Conservation (phyloP, 345 rosid genomes). For the Syzygium jambos region DNA sequence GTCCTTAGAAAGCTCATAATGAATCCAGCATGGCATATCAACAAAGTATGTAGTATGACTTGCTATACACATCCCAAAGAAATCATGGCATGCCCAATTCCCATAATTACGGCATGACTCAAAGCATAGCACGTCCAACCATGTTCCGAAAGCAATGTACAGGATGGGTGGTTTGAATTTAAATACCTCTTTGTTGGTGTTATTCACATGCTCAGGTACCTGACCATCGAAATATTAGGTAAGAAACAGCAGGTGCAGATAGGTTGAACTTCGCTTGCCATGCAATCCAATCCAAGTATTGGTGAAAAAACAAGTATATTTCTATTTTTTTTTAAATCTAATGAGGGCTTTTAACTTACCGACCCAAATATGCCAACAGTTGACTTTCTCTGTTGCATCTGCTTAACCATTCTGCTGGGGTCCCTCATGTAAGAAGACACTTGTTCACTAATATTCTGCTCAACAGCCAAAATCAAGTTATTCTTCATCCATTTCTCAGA, state of each 20-base stretch:
- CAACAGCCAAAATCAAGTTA: conserved; percentile 3
- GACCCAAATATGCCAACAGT: conserved; percentile 57
- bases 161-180: not conserved
- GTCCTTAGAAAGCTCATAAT: not conserved
- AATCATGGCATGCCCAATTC: not conserved
- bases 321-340: not conserved
- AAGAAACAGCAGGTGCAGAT: not conserved
- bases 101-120: not conserved
- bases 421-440: conserved; percentile 86
- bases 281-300: not conserved
- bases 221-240: conserved; percentile 1
- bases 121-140: not conserved
- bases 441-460: conserved; percentile 85
- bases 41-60: not conserved
- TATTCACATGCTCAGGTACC: conserved; percentile 19
- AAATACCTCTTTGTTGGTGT: conserved; percentile 41
- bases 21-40: not conserved
- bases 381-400: conserved; percentile 82
- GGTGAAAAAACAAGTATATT: not conserved
- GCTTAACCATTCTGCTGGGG: conserved; percentile 91
- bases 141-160: not conserved
- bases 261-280: not conserved
- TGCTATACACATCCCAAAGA: not conserved
- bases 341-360: conserved; percentile 33
- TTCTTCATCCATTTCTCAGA: not conserved